A percentile compares a stretch with the other conserved stretches of the same genome.
Conservation (phyloP, 2,329 filamentous ascomycete genomes). For the Stagonosporopsis chrysanthemi region DNA sequence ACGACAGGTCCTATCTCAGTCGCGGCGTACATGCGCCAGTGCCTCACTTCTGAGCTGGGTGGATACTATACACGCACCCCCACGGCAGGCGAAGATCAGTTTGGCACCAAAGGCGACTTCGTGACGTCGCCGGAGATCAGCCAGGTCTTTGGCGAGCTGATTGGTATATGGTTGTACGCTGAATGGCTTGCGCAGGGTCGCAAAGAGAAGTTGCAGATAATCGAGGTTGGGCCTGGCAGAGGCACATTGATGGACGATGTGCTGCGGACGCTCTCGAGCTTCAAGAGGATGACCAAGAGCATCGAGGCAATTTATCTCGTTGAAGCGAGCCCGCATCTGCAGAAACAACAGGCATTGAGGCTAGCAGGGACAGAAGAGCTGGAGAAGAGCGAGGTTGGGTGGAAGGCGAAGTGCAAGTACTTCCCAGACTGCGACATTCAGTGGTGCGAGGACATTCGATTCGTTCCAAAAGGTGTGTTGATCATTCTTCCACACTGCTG, state of each 20-base stretch:
- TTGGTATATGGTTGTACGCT: conserved; percentile 93
- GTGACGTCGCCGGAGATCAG: conserved; percentile 98
- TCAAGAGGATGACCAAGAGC: conserved; percentile 76
- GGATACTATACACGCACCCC: conserved; percentile 89
- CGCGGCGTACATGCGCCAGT: conserved; percentile 98
- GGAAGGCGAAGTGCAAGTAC: conserved; percentile 78
- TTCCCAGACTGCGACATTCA: conserved; percentile 72
- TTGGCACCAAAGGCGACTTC: conserved; percentile 93
- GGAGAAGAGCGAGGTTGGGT: conserved; percentile 75
- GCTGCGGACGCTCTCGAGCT: conserved; percentile 85
- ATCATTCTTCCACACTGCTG: not conserved
- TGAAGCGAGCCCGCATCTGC: conserved; percentile 84
- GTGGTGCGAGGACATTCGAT: conserved; percentile 89
- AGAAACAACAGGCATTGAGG: conserved; percentile 78
- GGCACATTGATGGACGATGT: conserved; percentile 98
- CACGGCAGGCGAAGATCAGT: conserved; percentile 77
- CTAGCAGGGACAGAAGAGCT: conserved; percentile 78
- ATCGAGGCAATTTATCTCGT: conserved; percentile 93
- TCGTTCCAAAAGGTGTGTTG: conserved; percentile 72
- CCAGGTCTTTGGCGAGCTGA: conserved; percentile 92
- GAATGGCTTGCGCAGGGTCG: conserved; percentile 95
- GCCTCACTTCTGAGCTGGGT: conserved; percentile 85
- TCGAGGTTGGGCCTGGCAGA: conserved; percentile 92
- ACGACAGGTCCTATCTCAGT: conserved; percentile 90
- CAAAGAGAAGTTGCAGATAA: conserved; percentile 78